Percentiles rank a stretch among this genome's conserved stretches.
phyloP scores from a whole-genome alignment of 2,329 filamentous ascomycete genomes.

The Fusarium sp. region DNA sequence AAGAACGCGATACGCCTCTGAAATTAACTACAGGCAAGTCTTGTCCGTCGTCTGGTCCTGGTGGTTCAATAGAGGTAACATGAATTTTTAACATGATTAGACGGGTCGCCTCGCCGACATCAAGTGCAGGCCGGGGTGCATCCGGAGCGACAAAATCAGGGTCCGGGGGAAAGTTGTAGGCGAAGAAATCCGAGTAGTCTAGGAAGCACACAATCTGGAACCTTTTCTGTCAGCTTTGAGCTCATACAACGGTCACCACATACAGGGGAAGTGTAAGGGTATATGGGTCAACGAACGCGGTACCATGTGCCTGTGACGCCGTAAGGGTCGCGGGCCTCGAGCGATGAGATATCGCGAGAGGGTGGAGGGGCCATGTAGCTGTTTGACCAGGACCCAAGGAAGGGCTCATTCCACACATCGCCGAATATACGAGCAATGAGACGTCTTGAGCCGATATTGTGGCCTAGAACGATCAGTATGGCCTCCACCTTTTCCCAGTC shows the following conservation, averaged over 20 bases:
- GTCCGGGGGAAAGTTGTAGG: constrained; percentile 75
- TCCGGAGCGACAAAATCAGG: constrained; percentile 57
- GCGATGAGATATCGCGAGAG: constrained; percentile 55
- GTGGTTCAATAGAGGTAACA: constrained; percentile 72
- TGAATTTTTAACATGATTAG: constrained; percentile 78
- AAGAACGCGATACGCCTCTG: constrained; percentile 70
- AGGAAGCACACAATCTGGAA: constrained; percentile 63
- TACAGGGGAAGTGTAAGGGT: background rate
- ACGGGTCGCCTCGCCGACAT: constrained; percentile 76
- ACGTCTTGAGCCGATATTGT: constrained; percentile 70
- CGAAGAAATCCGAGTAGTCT: constrained; percentile 81
- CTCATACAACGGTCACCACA: background rate
- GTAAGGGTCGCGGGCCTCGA: constrained; percentile 77
- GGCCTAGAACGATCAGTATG: constrained; percentile 77
- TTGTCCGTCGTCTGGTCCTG: constrained; percentile 70
- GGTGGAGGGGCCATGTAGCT: constrained; percentile 61
- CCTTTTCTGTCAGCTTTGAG: constrained; percentile 37
- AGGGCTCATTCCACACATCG: constrained; percentile 69
- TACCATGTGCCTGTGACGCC: constrained; percentile 80
- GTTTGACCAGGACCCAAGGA: constrained; percentile 67
- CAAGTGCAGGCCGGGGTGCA: constrained; percentile 67
- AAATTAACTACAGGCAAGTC: constrained; percentile 78
- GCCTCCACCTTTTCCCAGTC: constrained; percentile 89
- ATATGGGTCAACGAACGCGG: constrained; percentile 62
- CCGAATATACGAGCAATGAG: constrained; percentile 63